Evolutionary conservation across 352 stramenopile species (phyloP), one percentile per base, ranked within the genome.

Genomic region (Pythium brachiatum): DNA sequence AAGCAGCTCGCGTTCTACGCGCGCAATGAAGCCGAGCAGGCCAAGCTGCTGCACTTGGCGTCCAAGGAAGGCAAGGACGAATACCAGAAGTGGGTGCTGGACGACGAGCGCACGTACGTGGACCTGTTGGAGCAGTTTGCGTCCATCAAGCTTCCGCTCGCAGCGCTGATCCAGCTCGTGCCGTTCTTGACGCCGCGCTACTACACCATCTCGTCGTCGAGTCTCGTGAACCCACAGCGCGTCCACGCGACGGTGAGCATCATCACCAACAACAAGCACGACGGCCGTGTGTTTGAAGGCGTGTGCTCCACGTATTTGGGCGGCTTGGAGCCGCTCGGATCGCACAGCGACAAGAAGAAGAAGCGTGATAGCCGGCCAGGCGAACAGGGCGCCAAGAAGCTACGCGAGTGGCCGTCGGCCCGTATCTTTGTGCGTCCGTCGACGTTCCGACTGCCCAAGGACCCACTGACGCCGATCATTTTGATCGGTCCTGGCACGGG

Each of bases 191-290:
- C 97, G 68, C 95, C 97, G 18, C 89, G 97, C 8, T 98, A 98
- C 71, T 99, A 99, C 76, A 99, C 97, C 12, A 99, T 99, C 66
- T 97, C 94, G 31, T 99, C 96, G 4, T 99, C 92, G 12, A 93
- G 90, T 43, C 76, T 86, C 38, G 85, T 97, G 3, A 88, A 97
- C 70, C 94, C 96, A 6, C 86, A 91, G 47, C 83, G 81, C 20
- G 85, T 99, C 29, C 94, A 99, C 69, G 75, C 98, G 46, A 99
- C 97, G 4, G 91, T 99, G 23, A 90, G 90, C 27, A 81, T 99
- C 25, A 89, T 98, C 38, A 72, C 95, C 51, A 79, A 87, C 31
- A 77, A 82, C 32, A 91, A 89, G 59, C 61, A 75, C 60, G 74
- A 92, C 57, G 82, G 79, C 31, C 86, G 90, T 31, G 68, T 92